Conservation (phyloP, 2,329 filamentous ascomycete species). For the Aspergillus phoenicis region DNA sequence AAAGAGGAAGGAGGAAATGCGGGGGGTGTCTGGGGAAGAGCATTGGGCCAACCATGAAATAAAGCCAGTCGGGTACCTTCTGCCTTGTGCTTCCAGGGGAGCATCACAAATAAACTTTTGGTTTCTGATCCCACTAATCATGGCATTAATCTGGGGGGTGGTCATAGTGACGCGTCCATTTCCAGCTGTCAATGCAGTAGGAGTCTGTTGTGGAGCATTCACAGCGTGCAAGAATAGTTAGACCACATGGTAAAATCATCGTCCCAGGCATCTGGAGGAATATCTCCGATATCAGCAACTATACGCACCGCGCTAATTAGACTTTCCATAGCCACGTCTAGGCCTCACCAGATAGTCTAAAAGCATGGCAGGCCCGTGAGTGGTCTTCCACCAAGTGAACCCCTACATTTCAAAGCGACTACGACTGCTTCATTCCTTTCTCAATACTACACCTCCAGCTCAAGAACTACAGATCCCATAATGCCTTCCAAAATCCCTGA, state of each 20-base stretch:
- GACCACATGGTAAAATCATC: background rate
- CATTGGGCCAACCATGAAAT: background rate
- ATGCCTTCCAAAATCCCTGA: conserved; percentile 1
- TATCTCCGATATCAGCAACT: background rate
- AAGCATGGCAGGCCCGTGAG: background rate
- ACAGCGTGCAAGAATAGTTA: background rate
- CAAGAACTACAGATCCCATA: background rate
- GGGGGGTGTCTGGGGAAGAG: background rate
- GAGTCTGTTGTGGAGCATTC: background rate
- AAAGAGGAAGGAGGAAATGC: background rate
- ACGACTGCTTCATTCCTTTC: background rate
- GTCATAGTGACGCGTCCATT: background rate
- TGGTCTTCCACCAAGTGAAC: background rate
- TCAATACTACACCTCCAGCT: background rate
- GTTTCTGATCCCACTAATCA: background rate
- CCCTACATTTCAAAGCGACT: background rate
- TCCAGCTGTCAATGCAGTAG: background rate
- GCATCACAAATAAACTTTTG: background rate
- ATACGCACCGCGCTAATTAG: background rate
- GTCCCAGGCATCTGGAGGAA: background rate
- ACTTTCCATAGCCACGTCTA: background rate
- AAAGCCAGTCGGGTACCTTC: background rate
- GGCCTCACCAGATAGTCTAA: background rate
- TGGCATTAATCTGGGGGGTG: background rate
- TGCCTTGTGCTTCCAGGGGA: background rate